Evolutionary conservation across 2,329 filamentous ascomycete species (phyloP).

Genomic region (Trichoderma pleuroti): DNA sequence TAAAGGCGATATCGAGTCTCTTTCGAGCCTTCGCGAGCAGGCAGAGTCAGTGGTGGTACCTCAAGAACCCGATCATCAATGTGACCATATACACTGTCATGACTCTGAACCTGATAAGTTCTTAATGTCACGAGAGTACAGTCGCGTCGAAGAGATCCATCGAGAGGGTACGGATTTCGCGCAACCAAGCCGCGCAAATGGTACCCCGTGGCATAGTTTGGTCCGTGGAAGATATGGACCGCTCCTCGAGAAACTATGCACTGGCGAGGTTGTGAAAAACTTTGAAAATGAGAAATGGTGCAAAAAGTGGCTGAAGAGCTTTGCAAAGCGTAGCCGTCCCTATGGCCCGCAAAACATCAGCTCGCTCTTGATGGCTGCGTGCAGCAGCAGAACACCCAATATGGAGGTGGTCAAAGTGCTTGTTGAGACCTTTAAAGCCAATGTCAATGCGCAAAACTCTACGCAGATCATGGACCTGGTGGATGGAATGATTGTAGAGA

Average conservation of each 20-base stretch:
- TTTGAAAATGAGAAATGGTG: background rate
- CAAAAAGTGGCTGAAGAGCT: background rate
- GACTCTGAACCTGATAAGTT: background rate
- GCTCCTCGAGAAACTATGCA: background rate
- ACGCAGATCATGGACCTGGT: background rate
- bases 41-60: background rate
- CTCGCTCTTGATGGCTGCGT: conserved; percentile 28
- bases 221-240: background rate
- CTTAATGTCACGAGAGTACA: background rate
- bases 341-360: conserved; percentile 9
- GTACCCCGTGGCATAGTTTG: background rate
- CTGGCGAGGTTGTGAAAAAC: background rate
- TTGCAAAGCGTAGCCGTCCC: background rate
- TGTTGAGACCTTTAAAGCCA: conserved; percentile 32
- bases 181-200: background rate
- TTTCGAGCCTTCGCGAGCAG: background rate
- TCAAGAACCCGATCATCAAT: background rate
- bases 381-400: conserved; percentile 31
- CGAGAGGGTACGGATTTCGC: background rate
- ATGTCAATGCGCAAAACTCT: conserved; percentile 23
- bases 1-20: background rate
- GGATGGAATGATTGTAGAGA: background rate
- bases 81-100: background rate
- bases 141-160: background rate
- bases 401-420: conserved; percentile 34